phyloP scores from a whole-genome alignment of 2,329 filamentous ascomycete species.

The Botrytis sinoallii region DNA sequence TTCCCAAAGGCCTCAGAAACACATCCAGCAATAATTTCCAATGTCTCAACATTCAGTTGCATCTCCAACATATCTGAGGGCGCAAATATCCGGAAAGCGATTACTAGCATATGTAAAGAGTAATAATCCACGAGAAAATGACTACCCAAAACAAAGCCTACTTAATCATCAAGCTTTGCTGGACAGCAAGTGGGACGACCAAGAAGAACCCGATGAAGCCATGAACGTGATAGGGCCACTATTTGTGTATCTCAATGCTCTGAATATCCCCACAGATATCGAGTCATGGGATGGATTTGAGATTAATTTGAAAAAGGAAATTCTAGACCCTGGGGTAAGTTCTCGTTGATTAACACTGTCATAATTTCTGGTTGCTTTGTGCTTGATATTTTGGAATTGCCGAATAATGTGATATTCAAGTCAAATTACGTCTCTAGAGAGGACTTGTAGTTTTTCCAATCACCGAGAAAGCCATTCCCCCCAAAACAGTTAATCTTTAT shows the following conservation, averaged over 20 bases:
- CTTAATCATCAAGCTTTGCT: background rate
- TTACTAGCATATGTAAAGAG: background rate
- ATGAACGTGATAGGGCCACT: background rate
- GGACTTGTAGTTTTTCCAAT: background rate
- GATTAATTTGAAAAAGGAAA: accelerated
- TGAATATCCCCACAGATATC: background rate
- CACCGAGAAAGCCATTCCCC: accelerated
- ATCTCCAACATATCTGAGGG: background rate
- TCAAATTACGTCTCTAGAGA: background rate
- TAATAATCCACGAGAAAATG: background rate
- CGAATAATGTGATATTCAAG: background rate
- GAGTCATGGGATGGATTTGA: background rate
- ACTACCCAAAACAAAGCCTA: background rate
- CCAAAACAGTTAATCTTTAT: accelerated
- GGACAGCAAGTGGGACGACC: background rate
- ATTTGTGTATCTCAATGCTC: background rate
- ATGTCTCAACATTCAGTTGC: background rate
- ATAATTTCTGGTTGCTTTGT: background rate
- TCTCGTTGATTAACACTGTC: background rate
- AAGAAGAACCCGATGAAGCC: background rate
- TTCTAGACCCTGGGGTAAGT: background rate
- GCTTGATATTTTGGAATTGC: background rate
- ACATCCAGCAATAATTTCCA: background rate
- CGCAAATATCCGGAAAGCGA: background rate
- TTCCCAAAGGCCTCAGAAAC: background rate